A percentile compares a stretch with the other conserved stretches of the same genome.
These are phyloP conservation scores for Aspergillus sparsus DNA, from an alignment of 495 filamentous ascomycete genomes.

Conservation along the genomic window DNA sequence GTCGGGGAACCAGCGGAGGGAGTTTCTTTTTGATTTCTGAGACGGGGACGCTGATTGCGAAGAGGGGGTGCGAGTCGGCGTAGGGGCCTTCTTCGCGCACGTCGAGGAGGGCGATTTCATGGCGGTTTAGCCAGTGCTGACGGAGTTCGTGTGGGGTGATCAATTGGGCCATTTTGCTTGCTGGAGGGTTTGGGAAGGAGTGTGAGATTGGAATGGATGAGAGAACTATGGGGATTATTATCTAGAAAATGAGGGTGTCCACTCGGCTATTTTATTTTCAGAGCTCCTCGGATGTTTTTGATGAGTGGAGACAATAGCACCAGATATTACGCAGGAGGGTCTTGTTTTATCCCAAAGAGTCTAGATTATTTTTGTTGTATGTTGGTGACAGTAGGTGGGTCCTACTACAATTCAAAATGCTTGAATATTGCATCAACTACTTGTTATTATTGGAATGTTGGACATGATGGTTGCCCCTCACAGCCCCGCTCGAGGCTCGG, in stretches of 20 bases:
- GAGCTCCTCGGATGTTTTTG: background rate
- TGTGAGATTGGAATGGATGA: background rate
- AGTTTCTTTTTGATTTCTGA: constrained; percentile 8
- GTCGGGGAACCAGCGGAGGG: constrained; percentile 5
- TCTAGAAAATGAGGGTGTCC: background rate
- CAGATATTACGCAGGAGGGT: too few species aligned
- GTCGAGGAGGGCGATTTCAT: constrained; percentile 13
- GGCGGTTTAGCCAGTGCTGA: constrained; percentile 2
- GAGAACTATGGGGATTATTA: background rate
- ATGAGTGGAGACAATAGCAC: too few species aligned
- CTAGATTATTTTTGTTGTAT: too few species aligned
- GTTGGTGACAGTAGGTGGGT: too few species aligned
- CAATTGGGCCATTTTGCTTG: background rate
- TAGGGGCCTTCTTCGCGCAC: constrained; percentile 8
- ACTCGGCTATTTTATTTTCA: constrained; percentile 5
- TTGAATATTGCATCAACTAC: too few species aligned
- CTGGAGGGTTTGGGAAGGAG: background rate
- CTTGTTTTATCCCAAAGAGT: too few species aligned
- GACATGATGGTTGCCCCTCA: too few species aligned
- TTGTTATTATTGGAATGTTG: too few species aligned
- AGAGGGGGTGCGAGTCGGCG: constrained; percentile 11
- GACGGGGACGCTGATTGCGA: constrained; percentile 6
- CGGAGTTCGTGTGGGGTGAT: background rate
- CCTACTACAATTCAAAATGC: too few species aligned
- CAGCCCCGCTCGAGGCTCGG: background rate